Evolutionary conservation across 805 yeast genomes (phyloP).

Genomic region (Cyberlindnera japonica): DNA sequence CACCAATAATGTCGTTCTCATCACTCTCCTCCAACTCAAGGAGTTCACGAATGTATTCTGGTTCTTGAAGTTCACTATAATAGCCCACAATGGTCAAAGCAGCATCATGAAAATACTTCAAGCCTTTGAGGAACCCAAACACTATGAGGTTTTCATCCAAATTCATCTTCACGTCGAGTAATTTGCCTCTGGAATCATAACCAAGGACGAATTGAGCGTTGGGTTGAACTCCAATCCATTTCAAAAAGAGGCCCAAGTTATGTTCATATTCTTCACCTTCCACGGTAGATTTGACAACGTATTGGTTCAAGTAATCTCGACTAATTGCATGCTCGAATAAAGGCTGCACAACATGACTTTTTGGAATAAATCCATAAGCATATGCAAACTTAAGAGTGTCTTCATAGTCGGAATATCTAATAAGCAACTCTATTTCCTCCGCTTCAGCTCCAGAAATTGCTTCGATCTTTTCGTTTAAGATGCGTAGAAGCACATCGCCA

Average conservation of each 20-base stretch:
- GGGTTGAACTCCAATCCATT: slow-evolving; percentile 37
- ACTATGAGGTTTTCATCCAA: slow-evolving; percentile 32
- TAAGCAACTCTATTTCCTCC: slow-evolving; percentile 36
- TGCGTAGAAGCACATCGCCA: slow-evolving; percentile 40
- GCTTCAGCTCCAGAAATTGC: neutral
- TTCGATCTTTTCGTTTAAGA: slow-evolving; percentile 13
- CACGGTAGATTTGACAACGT: slow-evolving; percentile 10
- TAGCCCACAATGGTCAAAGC: slow-evolving; percentile 20
- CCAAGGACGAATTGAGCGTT: slow-evolving; percentile 36
- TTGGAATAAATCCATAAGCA: slow-evolving; percentile 47
- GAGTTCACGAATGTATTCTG: slow-evolving; percentile 14
- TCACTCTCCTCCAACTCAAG: slow-evolving; percentile 19
- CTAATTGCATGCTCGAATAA: slow-evolving; percentile 35
- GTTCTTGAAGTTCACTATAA: slow-evolving; percentile 9
- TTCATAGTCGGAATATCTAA: slow-evolving; percentile 42
- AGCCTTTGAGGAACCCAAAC: slow-evolving; percentile 29
- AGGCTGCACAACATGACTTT: slow-evolving; percentile 12
- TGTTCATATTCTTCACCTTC: slow-evolving; percentile 12
- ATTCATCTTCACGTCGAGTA: slow-evolving; percentile 26
- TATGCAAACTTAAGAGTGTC: slow-evolving; percentile 38
- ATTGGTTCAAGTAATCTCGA: slow-evolving; percentile 17
- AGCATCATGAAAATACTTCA: slow-evolving; percentile 18
- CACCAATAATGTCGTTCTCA: slow-evolving; percentile 22
- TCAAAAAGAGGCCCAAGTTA: slow-evolving; percentile 29
- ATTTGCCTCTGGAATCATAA: slow-evolving; percentile 17